Conservation (phyloP, 257 asterid species). For the Vinca minor region DNA sequence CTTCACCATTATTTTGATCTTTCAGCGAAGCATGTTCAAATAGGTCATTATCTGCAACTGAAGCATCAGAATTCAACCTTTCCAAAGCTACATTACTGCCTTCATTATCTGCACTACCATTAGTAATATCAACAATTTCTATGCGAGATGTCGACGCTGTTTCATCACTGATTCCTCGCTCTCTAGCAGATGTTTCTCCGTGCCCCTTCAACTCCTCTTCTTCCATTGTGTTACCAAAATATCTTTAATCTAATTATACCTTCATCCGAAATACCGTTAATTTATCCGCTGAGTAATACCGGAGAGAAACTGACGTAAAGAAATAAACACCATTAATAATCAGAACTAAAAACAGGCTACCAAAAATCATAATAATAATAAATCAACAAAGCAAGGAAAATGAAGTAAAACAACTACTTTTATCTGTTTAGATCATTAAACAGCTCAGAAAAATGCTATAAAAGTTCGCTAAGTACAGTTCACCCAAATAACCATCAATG, state of each 20-base stretch:
- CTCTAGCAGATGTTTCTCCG: constrained; percentile 30
- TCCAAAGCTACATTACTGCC: constrained; percentile 29
- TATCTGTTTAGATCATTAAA: not conserved
- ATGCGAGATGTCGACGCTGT: constrained; percentile 21
- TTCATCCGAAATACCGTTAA: constrained; percentile 18
- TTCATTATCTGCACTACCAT: constrained; percentile 24
- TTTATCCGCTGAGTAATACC: constrained; percentile 22
- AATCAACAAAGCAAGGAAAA: not conserved
- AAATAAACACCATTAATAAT: not conserved
- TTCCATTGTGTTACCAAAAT: constrained; percentile 42
- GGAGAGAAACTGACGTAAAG: not conserved
- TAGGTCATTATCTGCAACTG: constrained; percentile 39
- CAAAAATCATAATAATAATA: not conserved
- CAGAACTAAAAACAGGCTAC: not conserved
- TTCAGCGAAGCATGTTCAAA: constrained; percentile 70
- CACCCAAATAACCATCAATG: not conserved
- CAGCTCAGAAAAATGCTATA: not conserved
- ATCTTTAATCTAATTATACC: constrained; percentile 14
- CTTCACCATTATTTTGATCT: constrained; percentile 47
- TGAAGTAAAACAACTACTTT: not conserved
- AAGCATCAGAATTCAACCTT: constrained; percentile 38
- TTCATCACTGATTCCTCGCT: constrained; percentile 21
- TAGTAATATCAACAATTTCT: constrained; percentile 19
- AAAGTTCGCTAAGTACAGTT: constrained; percentile 4
- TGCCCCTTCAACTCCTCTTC: constrained; percentile 42